A percentile compares a stretch with the other conserved stretches of the same genome.
These are phyloP conservation scores for Zasmidium cellare DNA, from an alignment of 2,329 filamentous ascomycete species.

Conservation along the genomic window DNA sequence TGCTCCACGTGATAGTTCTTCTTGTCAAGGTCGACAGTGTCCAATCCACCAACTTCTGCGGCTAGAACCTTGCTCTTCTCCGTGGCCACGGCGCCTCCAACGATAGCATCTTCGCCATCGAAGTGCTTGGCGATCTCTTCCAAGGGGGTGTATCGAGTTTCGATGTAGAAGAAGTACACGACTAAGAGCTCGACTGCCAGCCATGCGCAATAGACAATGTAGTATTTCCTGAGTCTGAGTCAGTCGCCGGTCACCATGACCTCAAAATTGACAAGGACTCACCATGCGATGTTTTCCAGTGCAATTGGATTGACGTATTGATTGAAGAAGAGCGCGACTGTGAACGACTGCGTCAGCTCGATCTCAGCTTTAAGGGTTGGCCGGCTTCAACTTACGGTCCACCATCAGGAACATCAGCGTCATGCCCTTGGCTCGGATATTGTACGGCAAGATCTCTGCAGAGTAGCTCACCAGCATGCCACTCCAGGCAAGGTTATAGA, in stretches of 20 bases:
- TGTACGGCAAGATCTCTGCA: slow-evolving; percentile 49
- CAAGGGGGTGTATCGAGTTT: slow-evolving; percentile 46
- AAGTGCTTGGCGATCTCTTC: slow-evolving; percentile 50
- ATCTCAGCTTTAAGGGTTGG: too few relatives aligned
- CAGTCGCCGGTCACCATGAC: background rate
- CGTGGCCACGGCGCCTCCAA: slow-evolving; percentile 37
- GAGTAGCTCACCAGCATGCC: slow-evolving; percentile 47
- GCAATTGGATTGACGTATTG: slow-evolving; percentile 38
- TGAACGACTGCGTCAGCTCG: background rate
- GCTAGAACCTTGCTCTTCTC: slow-evolving; percentile 32
- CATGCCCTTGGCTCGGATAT: slow-evolving; percentile 48
- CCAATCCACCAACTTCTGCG: slow-evolving; percentile 28
- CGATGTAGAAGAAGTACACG: slow-evolving; percentile 40
- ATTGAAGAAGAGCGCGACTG: slow-evolving; percentile 45
- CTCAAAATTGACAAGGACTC: background rate
- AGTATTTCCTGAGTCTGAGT: slow-evolving; percentile 16
- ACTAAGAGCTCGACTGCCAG: slow-evolving; percentile 33
- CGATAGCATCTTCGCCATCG: slow-evolving; percentile 43
- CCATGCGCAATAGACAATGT: slow-evolving; percentile 36
- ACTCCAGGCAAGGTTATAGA: slow-evolving; percentile 44
- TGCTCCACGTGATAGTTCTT: slow-evolving; percentile 24
- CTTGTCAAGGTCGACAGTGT: slow-evolving; percentile 24
- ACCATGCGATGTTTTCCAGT: slow-evolving; percentile 28
- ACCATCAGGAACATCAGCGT: slow-evolving; percentile 48
- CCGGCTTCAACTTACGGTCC: slow-evolving; percentile 32